Evolutionary conservation across 1,284 basidiomycete species (phyloP), one percentile per base, ranked within the genome.

Genomic region (Neonothopanus nambi): DNA sequence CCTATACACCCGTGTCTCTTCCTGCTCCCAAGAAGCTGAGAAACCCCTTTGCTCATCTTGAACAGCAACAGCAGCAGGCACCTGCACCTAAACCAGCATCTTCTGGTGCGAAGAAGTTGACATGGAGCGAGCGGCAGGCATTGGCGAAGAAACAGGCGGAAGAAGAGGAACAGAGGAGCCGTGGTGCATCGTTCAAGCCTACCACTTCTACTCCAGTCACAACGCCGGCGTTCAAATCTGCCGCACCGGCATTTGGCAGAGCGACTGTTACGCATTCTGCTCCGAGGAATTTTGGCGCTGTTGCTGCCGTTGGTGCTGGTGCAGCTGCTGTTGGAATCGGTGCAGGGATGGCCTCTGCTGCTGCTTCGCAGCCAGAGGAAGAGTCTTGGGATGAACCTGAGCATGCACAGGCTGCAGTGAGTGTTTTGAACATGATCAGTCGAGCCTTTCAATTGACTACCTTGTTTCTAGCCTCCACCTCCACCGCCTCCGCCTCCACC

Each of bases 121-220:
- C 93, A 0, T 96, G 94, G 94, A 88, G 83, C 57, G 90, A 96
- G 68, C 78, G 94, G 36, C 93, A 96, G 67, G 93, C 91, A 0
- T 72, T 87, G 28, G 87, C 92, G 3, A 95, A 94, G 77, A 88
- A 87, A 64, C 88, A 93, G 62, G 76, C 79, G 9, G 89, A 87
- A 61, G 91, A 91, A 63, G 94, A 97, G 57, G 91, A 92, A 57
- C 75, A 77, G 2, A 76, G 73, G 23, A 92, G 90, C 62, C 77
- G 77, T 42, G 75, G 78, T 41, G 88, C 88, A 2, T 74, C 76
- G n/a, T 68, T 70, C 54, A 65, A 69, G 24, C 66, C 69, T 26
- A 60, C 70, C 2, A 56, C 63, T 5, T 59, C 66, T 24, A 62
- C 72, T 1, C 62, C 69, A n/a, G 58, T 33, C 30, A 33, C 30